Conservation (phyloP, 2,329 filamentous ascomycete genomes). For the Alternaria arborescens region DNA sequence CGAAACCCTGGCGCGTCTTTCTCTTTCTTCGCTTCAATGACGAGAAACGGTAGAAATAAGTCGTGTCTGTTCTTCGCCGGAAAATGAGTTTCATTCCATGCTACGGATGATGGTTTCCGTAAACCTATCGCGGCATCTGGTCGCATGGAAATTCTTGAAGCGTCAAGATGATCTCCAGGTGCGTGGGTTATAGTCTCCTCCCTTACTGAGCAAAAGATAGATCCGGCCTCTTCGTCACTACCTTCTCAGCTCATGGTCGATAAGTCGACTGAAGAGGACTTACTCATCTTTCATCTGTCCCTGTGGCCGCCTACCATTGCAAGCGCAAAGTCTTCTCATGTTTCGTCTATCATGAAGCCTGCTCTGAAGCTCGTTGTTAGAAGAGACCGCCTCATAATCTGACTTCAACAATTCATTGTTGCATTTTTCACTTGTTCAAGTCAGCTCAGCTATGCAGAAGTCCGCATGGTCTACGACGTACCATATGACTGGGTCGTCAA, state of each 20-base stretch:
- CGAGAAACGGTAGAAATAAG: slow-evolving; percentile 23
- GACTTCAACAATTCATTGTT: slow-evolving; percentile 7
- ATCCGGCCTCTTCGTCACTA: slow-evolving; percentile 11
- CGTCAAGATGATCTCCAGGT: slow-evolving; percentile 3
- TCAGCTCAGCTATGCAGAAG: background rate
- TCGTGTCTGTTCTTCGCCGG: slow-evolving; percentile 10
- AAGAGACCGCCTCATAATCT: background rate
- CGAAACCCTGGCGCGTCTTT: slow-evolving; percentile 16
- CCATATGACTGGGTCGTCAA: slow-evolving; percentile 9
- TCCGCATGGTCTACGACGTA: background rate
- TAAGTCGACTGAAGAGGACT: background rate
- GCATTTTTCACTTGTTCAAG: slow-evolving; percentile 4
- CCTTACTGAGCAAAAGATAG: slow-evolving; percentile 7
- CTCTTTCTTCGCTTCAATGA: slow-evolving; percentile 30
- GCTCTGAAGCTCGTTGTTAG: background rate
- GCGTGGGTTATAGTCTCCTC: slow-evolving; percentile 5
- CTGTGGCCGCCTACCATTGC: background rate
- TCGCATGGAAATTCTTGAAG: slow-evolving; percentile 18
- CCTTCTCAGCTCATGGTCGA: background rate
- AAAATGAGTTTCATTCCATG: background rate
- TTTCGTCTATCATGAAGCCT: slow-evolving; percentile 1
- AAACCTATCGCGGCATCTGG: slow-evolving; percentile 25
- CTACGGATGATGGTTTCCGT: background rate
- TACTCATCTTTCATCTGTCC: background rate
- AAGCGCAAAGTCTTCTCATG: background rate